These are phyloP conservation scores for Marasmius sp. DNA, from an alignment of 1,284 basidiomycete species.

Conservation along the genomic window DNA sequence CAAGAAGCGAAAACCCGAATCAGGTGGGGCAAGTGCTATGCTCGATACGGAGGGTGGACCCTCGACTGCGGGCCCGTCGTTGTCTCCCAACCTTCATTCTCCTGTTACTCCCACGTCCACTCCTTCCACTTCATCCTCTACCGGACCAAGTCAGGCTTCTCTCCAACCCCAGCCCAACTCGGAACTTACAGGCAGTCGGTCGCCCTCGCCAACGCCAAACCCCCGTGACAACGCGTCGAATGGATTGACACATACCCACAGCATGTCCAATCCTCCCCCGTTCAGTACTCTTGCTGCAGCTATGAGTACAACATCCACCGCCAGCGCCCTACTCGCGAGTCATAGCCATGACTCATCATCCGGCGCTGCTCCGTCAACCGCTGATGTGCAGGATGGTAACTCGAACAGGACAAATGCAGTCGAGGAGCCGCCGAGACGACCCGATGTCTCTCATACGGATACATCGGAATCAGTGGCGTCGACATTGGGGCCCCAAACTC, in stretches of 20 bases:
- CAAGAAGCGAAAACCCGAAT: slow-evolving; percentile 16
- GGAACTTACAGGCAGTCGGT: slow-evolving; percentile 18
- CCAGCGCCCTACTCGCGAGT: slow-evolving; percentile 21
- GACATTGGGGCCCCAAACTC: slow-evolving; percentile 6
- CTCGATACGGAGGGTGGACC: slow-evolving; percentile 14
- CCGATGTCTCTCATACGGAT: background rate
- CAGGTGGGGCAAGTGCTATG: slow-evolving; percentile 11
- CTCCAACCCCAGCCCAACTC: slow-evolving; percentile 14
- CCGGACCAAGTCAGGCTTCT: slow-evolving; percentile 10
- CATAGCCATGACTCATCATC: background rate
- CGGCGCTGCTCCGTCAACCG: background rate
- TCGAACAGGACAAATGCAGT: background rate
- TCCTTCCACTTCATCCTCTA: slow-evolving; percentile 14
- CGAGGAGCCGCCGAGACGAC: background rate
- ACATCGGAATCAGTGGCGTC: slow-evolving; percentile 7
- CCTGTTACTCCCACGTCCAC: slow-evolving; percentile 11
- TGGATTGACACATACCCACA: slow-evolving; percentile 5
- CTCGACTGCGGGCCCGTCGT: slow-evolving; percentile 21
- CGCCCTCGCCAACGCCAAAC: slow-evolving; percentile 24
- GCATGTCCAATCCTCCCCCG: slow-evolving; percentile 36
- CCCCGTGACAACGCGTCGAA: slow-evolving; percentile 2
- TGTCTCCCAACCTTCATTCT: slow-evolving; percentile 12
- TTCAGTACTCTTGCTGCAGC: slow-evolving; percentile 45
- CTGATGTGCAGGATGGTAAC: background rate
- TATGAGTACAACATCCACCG: slow-evolving; percentile 43